Conservation (phyloP, 2,329 filamentous ascomycete genomes). For the Acrodontium crateriforme region DNA sequence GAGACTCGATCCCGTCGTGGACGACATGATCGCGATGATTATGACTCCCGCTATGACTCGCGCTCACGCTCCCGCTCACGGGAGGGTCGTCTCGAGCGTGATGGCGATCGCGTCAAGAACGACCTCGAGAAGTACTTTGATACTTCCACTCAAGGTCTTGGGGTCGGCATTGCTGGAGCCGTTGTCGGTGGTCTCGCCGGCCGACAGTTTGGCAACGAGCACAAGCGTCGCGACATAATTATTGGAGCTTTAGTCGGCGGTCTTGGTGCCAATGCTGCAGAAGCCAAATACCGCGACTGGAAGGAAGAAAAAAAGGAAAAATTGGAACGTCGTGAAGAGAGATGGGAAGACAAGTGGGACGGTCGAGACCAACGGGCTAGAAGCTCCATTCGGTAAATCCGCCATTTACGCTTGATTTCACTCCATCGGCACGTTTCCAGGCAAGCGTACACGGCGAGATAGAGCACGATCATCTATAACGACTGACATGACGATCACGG, state of each 20-base stretch:
- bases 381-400: too few relatives aligned
- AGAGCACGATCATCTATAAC: too few relatives aligned
- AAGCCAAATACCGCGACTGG: slow-evolving; percentile 19
- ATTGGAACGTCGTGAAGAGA: too few relatives aligned
- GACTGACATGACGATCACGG: too few relatives aligned
- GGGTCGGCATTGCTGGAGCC: slow-evolving; percentile 21
- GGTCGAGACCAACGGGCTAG: too few relatives aligned
- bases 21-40: slow-evolving; percentile 8
- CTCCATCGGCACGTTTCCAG: too few relatives aligned
- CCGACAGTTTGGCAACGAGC: slow-evolving; percentile 17
- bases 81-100: slow-evolving; percentile 5
- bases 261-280: slow-evolving; percentile 20
- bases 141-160: slow-evolving; percentile 17
- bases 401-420: too few relatives aligned
- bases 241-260: slow-evolving; percentile 22
- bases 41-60: slow-evolving; percentile 9
- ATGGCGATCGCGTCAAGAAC: slow-evolving; percentile 11
- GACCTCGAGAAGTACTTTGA: slow-evolving; percentile 22
- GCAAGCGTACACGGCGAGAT: too few relatives aligned
- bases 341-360: too few relatives aligned
- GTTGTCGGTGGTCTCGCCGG: slow-evolving; percentile 22
- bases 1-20: slow-evolving; percentile 7
- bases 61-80: slow-evolving; percentile 14
- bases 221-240: slow-evolving; percentile 20
- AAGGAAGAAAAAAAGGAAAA: slow-evolving; percentile 13